phyloP scores from a whole-genome alignment of 805 yeast species.

The Tetrapisispora arboricola region DNA sequence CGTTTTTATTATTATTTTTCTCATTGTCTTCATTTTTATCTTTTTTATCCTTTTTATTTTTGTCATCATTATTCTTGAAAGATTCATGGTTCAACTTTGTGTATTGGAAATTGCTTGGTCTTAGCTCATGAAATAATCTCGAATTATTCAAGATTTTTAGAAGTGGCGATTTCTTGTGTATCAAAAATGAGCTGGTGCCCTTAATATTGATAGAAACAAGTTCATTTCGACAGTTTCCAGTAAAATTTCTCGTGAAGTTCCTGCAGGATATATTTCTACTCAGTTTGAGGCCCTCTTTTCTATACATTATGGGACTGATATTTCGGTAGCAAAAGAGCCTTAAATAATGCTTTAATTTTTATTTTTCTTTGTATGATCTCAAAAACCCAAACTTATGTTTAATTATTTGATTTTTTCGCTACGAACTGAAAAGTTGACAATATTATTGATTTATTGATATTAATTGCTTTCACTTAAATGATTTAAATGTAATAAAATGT shows the following conservation, averaged over 20 bases:
- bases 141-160: background rate
- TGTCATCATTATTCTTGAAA: background rate
- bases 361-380: background rate
- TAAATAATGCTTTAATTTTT: background rate
- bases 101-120: background rate
- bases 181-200: background rate
- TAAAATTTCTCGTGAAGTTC: background rate
- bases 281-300: background rate
- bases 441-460: too few relatives aligned
- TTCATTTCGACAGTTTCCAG: background rate
- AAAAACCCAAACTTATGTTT: too few relatives aligned
- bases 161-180: background rate
- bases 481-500: too few relatives aligned
- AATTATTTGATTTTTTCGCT: too few relatives aligned
- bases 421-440: too few relatives aligned
- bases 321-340: background rate
- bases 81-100: background rate
- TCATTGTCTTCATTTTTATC: background rate
- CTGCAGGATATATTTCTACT: background rate
- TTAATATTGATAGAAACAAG: background rate
- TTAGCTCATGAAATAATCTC: background rate
- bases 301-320: background rate
- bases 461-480: too few relatives aligned
- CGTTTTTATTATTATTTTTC: background rate
- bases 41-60: background rate